Evolutionary conservation across 345 rosid species (phyloP), one percentile per base, ranked within the genome.

Genomic region (Eucalyptus sideroxylon): DNA sequence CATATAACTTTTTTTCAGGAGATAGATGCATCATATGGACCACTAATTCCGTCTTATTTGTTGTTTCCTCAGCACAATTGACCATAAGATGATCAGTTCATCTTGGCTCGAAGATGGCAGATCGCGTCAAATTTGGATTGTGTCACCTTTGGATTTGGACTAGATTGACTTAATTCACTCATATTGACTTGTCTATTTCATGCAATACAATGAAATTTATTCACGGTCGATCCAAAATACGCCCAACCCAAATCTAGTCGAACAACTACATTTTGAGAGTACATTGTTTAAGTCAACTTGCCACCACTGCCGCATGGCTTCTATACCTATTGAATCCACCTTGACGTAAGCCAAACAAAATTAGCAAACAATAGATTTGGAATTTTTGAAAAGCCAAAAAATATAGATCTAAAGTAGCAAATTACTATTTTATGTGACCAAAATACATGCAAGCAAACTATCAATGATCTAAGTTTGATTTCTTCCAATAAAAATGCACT

Each of bases 171-270:
- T 60, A 27, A 60, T 27, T 27, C 14, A 60, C 67, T 60, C 67
- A 60, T 27, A 9, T 10, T 5, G 31, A 27, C 31, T 27, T 60
- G n/a, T 60, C 31, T 11, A 60, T 2, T 27, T 60, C 67, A 27
- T 60, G n/a, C 31, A 11, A 11, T 60, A 6, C n/a, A 6, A 60
- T 27, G 2, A 3, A 60, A 60, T 60, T 60, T 60, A 60, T 60
- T 60, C 0, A 0, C 1, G 0, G 2, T 26, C 1, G 8, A 27
- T 60, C 2, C 2, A 60, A 60, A 4, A 5, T 27, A 60, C 0
- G 0, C 16, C n/a, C 67, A 27, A 60, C 15, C 67, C 67, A 12
- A 60, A 60, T 60, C 67, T 11, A 27, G 67, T 27, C 4, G 2
- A 0, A 60, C 7, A 60, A 60, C 31, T 11, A 60, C 16, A 27